A percentile compares a stretch with the other conserved stretches of the same genome.
Evolutionary conservation across 1,139 yeast species (phyloP).

Genomic region (Lodderomyces margitis): DNA sequence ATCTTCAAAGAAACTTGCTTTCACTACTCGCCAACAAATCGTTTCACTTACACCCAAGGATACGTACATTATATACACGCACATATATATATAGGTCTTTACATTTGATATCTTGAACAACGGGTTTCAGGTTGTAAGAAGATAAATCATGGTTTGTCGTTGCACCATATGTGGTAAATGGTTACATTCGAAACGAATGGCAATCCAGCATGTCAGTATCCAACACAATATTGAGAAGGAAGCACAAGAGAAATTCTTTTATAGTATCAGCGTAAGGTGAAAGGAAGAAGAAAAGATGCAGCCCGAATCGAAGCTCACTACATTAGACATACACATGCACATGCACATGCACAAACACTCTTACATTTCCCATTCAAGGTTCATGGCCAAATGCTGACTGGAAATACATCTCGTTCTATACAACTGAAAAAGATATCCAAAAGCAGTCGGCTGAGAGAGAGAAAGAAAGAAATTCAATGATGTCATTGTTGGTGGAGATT

Average conservation of each 20-base stretch:
- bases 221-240: constrained; percentile 2
- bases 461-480: too few relatives aligned
- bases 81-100: too few relatives aligned
- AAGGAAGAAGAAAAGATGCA: neutral
- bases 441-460: too few relatives aligned
- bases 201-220: constrained; percentile 2
- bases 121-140: too few relatives aligned
- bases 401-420: neutral
- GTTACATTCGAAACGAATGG: neutral
- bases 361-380: too few relatives aligned
- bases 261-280: neutral
- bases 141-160: constrained; percentile 4
- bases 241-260: constrained; percentile 2
- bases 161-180: constrained; percentile 6
- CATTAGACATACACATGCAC: neutral
- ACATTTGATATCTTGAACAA: too few relatives aligned
- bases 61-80: too few relatives aligned
- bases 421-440: neutral
- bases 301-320: neutral
- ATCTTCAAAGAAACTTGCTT: too few relatives aligned
- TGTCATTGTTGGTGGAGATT: too few relatives aligned
- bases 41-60: too few relatives aligned
- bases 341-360: too few relatives aligned
- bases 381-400: neutral
- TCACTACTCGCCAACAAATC: too few relatives aligned